A percentile compares a stretch with the other conserved stretches of the same genome.
Evolutionary conservation across 495 filamentous ascomycete genomes (phyloP).

Genomic region (Penicillium taxi): DNA sequence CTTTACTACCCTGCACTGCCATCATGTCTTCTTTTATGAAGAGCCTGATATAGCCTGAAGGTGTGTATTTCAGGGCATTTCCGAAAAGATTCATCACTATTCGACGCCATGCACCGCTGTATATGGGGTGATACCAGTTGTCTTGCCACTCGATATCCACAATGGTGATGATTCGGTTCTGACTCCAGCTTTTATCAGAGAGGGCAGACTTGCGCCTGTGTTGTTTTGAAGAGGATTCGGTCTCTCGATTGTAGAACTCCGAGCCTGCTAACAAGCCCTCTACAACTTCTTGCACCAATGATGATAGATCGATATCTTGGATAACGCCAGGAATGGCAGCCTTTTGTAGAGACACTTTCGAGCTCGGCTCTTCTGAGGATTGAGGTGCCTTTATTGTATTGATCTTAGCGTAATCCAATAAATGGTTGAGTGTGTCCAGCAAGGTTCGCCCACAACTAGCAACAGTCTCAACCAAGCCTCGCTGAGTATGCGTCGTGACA

Average conservation of each 20-base stretch:
- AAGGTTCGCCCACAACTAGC: constrained; percentile 14
- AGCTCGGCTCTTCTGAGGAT: not conserved
- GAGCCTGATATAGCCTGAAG: constrained; percentile 30
- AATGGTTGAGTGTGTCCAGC: constrained; percentile 17
- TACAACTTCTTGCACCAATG: constrained; percentile 29
- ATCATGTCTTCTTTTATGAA: constrained; percentile 9
- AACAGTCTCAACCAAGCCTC: constrained; percentile 10
- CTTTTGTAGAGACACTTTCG: not conserved
- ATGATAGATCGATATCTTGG: constrained; percentile 25
- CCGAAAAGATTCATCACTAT: constrained; percentile 68
- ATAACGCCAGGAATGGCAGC: constrained; percentile 12
- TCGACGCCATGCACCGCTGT: constrained; percentile 56
- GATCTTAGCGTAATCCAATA: constrained; percentile 54
- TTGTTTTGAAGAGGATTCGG: not conserved
- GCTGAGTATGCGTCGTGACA: constrained; percentile 3
- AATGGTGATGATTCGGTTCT: constrained; percentile 29
- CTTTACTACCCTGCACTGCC: constrained; percentile 11
- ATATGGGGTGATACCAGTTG: constrained; percentile 47
- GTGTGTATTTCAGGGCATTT: constrained; percentile 66
- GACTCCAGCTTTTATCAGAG: not conserved
- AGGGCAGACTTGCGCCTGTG: not conserved
- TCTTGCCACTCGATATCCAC: constrained; percentile 47
- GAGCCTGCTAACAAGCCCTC: constrained; percentile 23
- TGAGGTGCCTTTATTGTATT: constrained; percentile 30
- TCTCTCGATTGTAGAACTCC: constrained; percentile 13